Conservation (phyloP, 2,329 filamentous ascomycete species). For the Cryphonectria japonica region DNA sequence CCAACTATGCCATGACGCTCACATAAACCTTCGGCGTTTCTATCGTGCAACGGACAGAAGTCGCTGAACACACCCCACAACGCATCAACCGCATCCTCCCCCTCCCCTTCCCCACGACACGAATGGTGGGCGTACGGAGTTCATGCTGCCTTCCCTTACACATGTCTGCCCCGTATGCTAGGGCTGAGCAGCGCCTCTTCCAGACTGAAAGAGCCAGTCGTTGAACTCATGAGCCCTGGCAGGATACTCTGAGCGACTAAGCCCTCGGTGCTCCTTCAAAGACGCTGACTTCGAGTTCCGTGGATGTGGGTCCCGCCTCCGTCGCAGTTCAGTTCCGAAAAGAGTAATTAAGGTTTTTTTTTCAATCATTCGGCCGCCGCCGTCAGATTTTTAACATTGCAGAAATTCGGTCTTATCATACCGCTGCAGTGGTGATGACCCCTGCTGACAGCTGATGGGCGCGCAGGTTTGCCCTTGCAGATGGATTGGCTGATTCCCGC, state of each 20-base stretch:
- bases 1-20: not conserved
- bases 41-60: not conserved
- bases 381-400: not conserved
- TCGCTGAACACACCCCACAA: not conserved
- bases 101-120: not conserved
- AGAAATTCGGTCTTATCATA: not conserved
- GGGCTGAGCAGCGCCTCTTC: not conserved
- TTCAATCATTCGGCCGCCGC: not conserved
- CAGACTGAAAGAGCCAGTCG: not conserved
- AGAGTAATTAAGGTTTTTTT: not conserved
- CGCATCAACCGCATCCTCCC: not conserved
- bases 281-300: not conserved
- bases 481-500: not conserved
- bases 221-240: not conserved
- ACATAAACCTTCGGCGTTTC: not conserved
- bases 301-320: not conserved
- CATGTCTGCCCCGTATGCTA: conserved; percentile 3
- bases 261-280: conserved; percentile 3
- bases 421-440: not conserved
- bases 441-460: conserved; percentile 1
- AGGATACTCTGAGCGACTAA: not conserved
- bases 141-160: not conserved
- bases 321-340: not conserved
- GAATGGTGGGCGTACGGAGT: not conserved
- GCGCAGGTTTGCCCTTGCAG: conserved; percentile 1